A percentile compares a stretch with the other conserved stretches of the same genome.
Conservation (phyloP, 768 basidiomycete species). For the Roridomyces roridus region DNA sequence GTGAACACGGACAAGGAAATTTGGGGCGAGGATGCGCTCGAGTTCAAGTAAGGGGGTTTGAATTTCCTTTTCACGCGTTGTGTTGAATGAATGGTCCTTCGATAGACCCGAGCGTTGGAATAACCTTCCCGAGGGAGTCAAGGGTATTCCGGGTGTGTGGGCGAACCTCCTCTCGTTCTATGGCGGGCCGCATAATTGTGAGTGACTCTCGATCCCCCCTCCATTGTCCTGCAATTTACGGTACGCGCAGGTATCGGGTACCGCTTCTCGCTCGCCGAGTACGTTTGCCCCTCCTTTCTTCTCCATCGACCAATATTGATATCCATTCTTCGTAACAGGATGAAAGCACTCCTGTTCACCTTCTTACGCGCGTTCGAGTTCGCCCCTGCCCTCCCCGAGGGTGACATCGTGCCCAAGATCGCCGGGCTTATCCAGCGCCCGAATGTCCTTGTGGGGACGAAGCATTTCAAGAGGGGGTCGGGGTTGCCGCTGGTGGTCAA, state of each 20-base stretch:
- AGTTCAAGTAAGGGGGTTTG: constrained; percentile 69
- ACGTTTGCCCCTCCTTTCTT: too few species aligned
- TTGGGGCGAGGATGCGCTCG: constrained; percentile 67
- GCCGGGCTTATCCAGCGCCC: constrained; percentile 20
- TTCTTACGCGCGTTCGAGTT: constrained; percentile 29
- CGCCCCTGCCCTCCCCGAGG: constrained; percentile 26
- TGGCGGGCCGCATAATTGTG: constrained; percentile 40
- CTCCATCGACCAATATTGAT: background rate
- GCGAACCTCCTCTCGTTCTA: constrained; percentile 46
- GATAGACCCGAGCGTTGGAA: constrained; percentile 52
- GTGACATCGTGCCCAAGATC: constrained; percentile 17
- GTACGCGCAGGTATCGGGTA: too few species aligned
- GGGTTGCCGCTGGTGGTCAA: constrained; percentile 25
- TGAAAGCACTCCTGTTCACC: constrained; percentile 30
- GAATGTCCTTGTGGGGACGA: background rate
- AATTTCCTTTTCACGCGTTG: background rate
- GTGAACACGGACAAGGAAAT: constrained; percentile 57
- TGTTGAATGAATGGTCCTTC: too few species aligned
- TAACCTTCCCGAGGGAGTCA: constrained; percentile 37
- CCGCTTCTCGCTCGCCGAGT: constrained; percentile 4
- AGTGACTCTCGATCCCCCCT: too few species aligned
- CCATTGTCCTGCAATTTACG: too few species aligned
- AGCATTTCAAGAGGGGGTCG: background rate
- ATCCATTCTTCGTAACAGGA: constrained; percentile 5
- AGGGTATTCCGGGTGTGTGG: constrained; percentile 45